Evolutionary conservation across 2,329 filamentous ascomycete species (phyloP), one percentile per base, ranked within the genome.

Genomic region (Colletotrichum orchidophilum): DNA sequence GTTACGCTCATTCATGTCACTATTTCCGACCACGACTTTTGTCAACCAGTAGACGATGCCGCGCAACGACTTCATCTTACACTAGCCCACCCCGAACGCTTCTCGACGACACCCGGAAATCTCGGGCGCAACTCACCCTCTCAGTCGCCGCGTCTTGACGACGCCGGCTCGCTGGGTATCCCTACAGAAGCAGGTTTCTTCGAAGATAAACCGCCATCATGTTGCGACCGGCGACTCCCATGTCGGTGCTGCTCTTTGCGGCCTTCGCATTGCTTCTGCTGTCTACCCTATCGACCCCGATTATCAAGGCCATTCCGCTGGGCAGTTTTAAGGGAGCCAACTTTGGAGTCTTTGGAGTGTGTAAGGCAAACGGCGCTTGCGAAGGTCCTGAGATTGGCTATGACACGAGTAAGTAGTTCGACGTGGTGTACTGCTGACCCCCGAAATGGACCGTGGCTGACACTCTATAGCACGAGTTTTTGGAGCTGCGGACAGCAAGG

Each of bases 291-390:
- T 97, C 96, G 1, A 95, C 94, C 0, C 96, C 96, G 21, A 91
- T 99, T 75, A 92, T 98, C 79, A 91, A 93, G 78, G 88, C 87
- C 29, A 97, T 99, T 57, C 94, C 95, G 11, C 87, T 99, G 52
- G 95, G 93, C 46, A 91, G 90, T 63, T 96, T 91, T 78, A 84
- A 91, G 52, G 91, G 92, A 76, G 90, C 94, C 75, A 91, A 91
- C 75, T 98, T 97, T 85, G 96, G 96, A 59, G 95, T 98, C 59
- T 96, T 98, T 84, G 96, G 96, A 29, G 97, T 90, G 77, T 99
- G 96, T 82, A 87, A 90, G 74, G 85, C 83, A 49, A 81, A 85
- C 71, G 80, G 80, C 73, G 78, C 82, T 70, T 98, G 96, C 82
- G 93, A 89, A 77, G 84, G 86, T 50, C 90, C 96, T 74, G 89